Evolutionary conservation across 2,329 filamentous ascomycete genomes (phyloP), one percentile per base, ranked within the genome.

Genomic region (Boeremia lycopersici): DNA sequence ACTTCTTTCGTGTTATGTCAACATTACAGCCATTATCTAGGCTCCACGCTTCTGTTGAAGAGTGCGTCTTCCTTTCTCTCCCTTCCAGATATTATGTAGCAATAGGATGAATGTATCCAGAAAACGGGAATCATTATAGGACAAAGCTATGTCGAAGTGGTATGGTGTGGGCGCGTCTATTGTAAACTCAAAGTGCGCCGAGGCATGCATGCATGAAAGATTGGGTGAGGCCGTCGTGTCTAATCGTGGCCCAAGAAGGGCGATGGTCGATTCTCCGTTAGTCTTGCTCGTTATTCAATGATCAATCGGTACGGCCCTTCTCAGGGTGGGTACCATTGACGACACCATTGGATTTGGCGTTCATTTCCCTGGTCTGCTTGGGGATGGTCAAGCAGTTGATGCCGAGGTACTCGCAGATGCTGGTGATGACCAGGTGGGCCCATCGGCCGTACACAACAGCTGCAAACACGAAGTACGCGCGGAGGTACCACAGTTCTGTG

Each of bases 331-430:
- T 58, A 33, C 68, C 68, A 42, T 73, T 71, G 0, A 69, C 62
- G 23, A 57, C 39, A 26, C 71, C 71, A 29, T 73, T 74, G 13
- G 66, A 47, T 46, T 57, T 62, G 9, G 61, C 45, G 6, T 56
- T 65, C 56, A 71, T 71, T 40, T 74, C 71, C 19, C 51, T 61
- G 2, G 60, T 59, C 30, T 61, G 49, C 45, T 65, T 60, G 4
- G 79, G 78, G 57, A 99, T 97, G 0, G 93, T 98, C 62, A 99
- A 79, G 69, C 93, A 96, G 71, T 93, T 95, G 80, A 99, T 99
- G 59, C 91, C 92, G 23, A 99, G 80, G 77, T 90, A 98, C 49
- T 88, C 83, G 78, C 95, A 98, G 67, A 99, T 98, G 72, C 89
- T 90, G 59, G 87, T 89, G 68, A 96, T 91, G 42, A 98, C 93